These are phyloP conservation scores for Tephrocybe sp. DNA, from an alignment of 768 basidiomycete genomes.

Conservation along the genomic window DNA sequence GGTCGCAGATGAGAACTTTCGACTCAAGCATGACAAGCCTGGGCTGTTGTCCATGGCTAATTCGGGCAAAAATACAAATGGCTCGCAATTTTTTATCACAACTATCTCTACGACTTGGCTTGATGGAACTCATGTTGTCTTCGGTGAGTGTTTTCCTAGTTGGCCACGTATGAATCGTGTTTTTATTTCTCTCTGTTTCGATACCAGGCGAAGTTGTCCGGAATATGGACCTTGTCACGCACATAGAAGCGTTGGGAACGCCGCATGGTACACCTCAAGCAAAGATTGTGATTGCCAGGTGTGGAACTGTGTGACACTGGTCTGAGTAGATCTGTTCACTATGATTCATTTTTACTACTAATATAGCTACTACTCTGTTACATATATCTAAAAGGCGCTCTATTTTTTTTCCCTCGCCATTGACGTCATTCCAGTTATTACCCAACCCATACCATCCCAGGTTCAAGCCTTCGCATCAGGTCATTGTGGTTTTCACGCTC, in stretches of 20 bases:
- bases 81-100: constrained; percentile 83
- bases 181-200: neutral
- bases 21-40: constrained; percentile 62
- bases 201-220: constrained; percentile 55
- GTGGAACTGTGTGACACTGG: constrained; percentile 15
- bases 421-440: too few species aligned
- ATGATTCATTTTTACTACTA: neutral
- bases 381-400: too few species aligned
- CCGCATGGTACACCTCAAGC: constrained; percentile 35
- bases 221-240: constrained; percentile 62
- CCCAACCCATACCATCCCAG: too few species aligned
- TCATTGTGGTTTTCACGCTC: too few species aligned
- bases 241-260: constrained; percentile 47
- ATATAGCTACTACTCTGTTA: too few species aligned
- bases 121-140: constrained; percentile 35
- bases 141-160: constrained; percentile 23
- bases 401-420: too few species aligned
- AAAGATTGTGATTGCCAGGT: constrained; percentile 50
- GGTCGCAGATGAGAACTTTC: constrained; percentile 76
- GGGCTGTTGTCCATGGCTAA: constrained; percentile 81
- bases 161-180: neutral
- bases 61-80: constrained; percentile 76
- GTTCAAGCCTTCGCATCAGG: too few species aligned
- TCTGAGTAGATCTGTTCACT: neutral
- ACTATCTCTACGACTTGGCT: constrained; percentile 67